Conservation (phyloP, 495 filamentous ascomycete genomes). For the Chaetomidium leptoderma region DNA sequence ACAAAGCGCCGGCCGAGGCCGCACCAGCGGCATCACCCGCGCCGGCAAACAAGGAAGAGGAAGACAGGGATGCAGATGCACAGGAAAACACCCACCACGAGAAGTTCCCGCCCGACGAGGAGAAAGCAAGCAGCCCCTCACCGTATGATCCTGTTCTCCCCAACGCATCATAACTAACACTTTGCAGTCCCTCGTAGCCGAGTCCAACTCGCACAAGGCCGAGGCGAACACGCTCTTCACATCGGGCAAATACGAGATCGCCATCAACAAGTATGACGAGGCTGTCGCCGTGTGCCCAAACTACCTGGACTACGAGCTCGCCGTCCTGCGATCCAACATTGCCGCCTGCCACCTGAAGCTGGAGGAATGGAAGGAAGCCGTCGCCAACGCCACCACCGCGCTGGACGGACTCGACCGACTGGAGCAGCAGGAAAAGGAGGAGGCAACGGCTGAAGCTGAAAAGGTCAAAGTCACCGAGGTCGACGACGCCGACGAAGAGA, state of each 20-base stretch:
- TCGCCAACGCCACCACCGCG: slow-evolving; percentile 66
- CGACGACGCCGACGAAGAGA: slow-evolving; percentile 57
- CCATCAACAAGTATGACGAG: slow-evolving; percentile 84
- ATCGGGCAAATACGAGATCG: slow-evolving; percentile 67
- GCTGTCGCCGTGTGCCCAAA: slow-evolving; percentile 77
- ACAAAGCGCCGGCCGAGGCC: neutral
- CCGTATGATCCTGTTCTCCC: no score
- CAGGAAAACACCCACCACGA: slow-evolving; percentile 23
- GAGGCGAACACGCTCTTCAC: slow-evolving; percentile 76
- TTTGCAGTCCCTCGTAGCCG: slow-evolving; percentile 59
- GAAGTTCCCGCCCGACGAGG: slow-evolving; percentile 49
- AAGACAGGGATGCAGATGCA: slow-evolving; percentile 19
- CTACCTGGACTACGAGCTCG: slow-evolving; percentile 86
- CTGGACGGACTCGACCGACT: slow-evolving; percentile 67
- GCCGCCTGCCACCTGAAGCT: slow-evolving; percentile 88
- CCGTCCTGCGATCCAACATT: slow-evolving; percentile 82
- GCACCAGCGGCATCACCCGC: neutral
- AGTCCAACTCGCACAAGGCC: slow-evolving; percentile 70
- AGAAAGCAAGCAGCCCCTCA: slow-evolving; percentile 28
- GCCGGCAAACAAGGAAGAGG: slow-evolving; percentile 4
- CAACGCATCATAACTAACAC: neutral
- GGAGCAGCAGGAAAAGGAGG: slow-evolving; percentile 25
- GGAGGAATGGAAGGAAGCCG: slow-evolving; percentile 78
- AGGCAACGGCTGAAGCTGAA: slow-evolving; percentile 20
- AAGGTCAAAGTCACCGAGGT: slow-evolving; percentile 47